A percentile compares a stretch with the other conserved stretches of the same genome.
Conservation (phyloP, 208 protist species). For the Lotmaria passim region DNA sequence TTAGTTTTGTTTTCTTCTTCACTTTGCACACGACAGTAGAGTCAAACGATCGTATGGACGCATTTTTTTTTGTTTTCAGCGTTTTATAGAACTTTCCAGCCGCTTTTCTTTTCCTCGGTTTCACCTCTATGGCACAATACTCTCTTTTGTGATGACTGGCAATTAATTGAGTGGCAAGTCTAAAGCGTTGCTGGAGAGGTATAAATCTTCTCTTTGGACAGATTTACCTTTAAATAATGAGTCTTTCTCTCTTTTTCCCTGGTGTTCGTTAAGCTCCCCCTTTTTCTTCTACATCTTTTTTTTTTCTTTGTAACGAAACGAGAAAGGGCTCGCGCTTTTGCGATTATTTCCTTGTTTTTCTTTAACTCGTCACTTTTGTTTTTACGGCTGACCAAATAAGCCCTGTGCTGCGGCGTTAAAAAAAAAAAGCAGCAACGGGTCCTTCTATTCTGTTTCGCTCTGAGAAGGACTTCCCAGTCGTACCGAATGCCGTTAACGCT, state of each 20-base stretch:
- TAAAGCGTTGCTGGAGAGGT: not conserved
- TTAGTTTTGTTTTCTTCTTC: slow-evolving; percentile 6
- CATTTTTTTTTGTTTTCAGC: no score
- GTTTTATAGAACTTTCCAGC: not conserved
- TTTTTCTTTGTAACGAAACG: not conserved
- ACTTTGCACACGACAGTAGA: not conserved
- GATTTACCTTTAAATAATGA: not conserved
- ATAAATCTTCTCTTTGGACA: not conserved
- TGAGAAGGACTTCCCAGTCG: not conserved
- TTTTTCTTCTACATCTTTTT: not conserved
- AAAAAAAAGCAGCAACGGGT: not conserved
- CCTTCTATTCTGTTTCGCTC: not conserved
- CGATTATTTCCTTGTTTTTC: not conserved
- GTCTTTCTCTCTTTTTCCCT: slow-evolving; percentile 11
- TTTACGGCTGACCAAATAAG: slow-evolving; percentile 1
- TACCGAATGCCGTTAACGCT: not conserved
- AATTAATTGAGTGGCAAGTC: not conserved
- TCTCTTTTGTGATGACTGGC: not conserved
- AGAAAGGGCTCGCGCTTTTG: slow-evolving; percentile 2
- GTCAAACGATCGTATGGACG: not conserved
- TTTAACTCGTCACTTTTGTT: slow-evolving; percentile 5
- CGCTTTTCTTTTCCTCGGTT: not conserved
- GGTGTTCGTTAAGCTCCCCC: not conserved
- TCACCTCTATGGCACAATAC: not conserved
- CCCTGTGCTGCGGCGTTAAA: not conserved